Percentiles rank a stretch among this genome's conserved stretches.
Conservation (phyloP, 208 protist species). For the Leishmania lainsoni region DNA sequence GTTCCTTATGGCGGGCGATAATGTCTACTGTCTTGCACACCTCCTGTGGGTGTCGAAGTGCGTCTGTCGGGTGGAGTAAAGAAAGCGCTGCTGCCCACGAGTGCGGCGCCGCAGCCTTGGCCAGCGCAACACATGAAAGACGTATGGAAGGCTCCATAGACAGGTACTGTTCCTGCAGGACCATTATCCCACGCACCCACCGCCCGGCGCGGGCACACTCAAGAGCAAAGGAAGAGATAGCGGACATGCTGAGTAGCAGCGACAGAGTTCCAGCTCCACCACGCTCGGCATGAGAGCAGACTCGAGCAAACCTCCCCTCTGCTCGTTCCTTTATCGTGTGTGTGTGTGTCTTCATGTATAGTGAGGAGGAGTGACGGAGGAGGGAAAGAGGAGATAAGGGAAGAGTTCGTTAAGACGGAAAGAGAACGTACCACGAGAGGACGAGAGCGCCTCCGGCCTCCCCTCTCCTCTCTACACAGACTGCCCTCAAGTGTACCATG, state of each 20-base stretch:
- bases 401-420: too few species aligned
- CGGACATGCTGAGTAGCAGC: slow-evolving; percentile 41
- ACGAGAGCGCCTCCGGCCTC: too few species aligned
- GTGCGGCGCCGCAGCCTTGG: slow-evolving; percentile 45
- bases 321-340: neutral
- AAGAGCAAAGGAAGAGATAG: slow-evolving; percentile 61
- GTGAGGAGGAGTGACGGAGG: neutral
- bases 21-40: slow-evolving; percentile 33
- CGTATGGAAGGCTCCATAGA: slow-evolving; percentile 31
- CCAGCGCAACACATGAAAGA: slow-evolving; percentile 48
- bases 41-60: slow-evolving; percentile 9
- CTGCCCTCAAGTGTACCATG: neutral
- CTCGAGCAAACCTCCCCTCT: neutral
- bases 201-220: slow-evolving; percentile 29
- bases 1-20: slow-evolving; percentile 25
- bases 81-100: slow-evolving; percentile 44
- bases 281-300: neutral
- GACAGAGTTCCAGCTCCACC: neutral
- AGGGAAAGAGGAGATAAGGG: neutral
- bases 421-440: too few species aligned
- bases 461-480: too few species aligned
- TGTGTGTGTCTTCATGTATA: too few species aligned
- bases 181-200: slow-evolving; percentile 74
- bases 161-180: slow-evolving; percentile 37
- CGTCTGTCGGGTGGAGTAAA: slow-evolving; percentile 36